Conservation (phyloP, 129 eudicot genomes). For the Oenanthe sinensis region DNA sequence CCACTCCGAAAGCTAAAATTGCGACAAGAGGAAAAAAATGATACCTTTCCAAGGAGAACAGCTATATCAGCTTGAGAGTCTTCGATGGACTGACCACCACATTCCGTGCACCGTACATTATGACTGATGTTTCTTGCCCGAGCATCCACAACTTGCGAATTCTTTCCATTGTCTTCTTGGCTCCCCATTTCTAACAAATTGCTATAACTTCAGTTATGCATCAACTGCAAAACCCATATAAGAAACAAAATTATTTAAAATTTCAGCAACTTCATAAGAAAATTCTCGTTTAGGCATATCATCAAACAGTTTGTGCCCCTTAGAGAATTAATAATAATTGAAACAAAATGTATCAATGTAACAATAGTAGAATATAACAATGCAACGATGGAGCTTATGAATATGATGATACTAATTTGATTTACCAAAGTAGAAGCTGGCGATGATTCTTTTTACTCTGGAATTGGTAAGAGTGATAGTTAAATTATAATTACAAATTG, state of each 20-base stretch:
- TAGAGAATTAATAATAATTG: background rate
- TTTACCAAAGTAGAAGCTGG: background rate
- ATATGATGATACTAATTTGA: too few relatives aligned
- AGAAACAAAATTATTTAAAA: background rate
- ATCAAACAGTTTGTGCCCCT: slow-evolving; percentile 19
- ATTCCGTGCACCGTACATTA: slow-evolving; percentile 85
- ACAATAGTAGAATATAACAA: background rate
- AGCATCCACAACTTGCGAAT: slow-evolving; percentile 61
- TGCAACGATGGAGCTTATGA: too few relatives aligned
- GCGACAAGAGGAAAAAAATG: background rate
- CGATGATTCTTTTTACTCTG: too few relatives aligned
- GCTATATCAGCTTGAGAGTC: slow-evolving; percentile 95
- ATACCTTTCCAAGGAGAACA: slow-evolving; percentile 76
- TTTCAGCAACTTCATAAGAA: background rate
- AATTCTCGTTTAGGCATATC: slow-evolving; percentile 25
- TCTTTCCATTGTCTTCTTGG: slow-evolving; percentile 52
- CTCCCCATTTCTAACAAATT: slow-evolving; percentile 33
- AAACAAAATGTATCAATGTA: background rate
- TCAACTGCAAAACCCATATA: background rate
- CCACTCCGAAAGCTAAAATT: too few relatives aligned
- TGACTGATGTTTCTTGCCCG: slow-evolving; percentile 85
- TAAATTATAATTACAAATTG: too few relatives aligned
- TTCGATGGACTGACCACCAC: slow-evolving; percentile 96
- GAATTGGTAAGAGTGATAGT: too few relatives aligned
- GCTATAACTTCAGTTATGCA: background rate